phyloP scores from a whole-genome alignment of 2,329 filamentous ascomycete genomes.

The Fusarium sp. region DNA sequence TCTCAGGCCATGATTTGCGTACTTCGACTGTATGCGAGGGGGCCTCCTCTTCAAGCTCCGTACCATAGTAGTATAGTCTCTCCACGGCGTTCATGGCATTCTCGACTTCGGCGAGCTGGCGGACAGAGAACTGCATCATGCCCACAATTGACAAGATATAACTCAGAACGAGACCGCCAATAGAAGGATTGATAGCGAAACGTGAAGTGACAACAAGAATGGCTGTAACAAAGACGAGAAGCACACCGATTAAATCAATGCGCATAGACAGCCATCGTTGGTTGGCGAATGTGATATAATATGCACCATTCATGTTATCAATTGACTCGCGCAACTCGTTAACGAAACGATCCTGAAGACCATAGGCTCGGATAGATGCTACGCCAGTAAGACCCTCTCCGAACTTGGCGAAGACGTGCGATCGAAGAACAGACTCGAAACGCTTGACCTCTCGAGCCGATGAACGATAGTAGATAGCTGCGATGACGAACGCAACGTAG shows the following conservation, averaged over 20 bases:
- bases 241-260: slow-evolving; percentile 84
- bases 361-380: slow-evolving; percentile 89
- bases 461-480: slow-evolving; percentile 87
- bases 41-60: slow-evolving; percentile 87
- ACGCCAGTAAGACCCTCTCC: slow-evolving; percentile 87
- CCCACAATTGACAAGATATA: slow-evolving; percentile 95
- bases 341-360: slow-evolving; percentile 80
- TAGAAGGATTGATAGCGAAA: slow-evolving; percentile 86
- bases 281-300: slow-evolving; percentile 95
- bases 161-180: slow-evolving; percentile 86
- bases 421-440: slow-evolving; percentile 89
- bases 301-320: slow-evolving; percentile 92
- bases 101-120: slow-evolving; percentile 94
- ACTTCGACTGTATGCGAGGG: slow-evolving; percentile 82
- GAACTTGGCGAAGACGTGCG: slow-evolving; percentile 89
- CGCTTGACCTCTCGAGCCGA: slow-evolving; percentile 96
- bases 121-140: slow-evolving; percentile 95
- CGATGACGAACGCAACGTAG: slow-evolving; percentile 80
- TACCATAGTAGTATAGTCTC: slow-evolving; percentile 90
- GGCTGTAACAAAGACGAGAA: slow-evolving; percentile 87
- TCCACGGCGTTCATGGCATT: slow-evolving; percentile 99
- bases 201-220: slow-evolving; percentile 93
- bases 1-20: slow-evolving; percentile 82
- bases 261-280: slow-evolving; percentile 92
- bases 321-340: slow-evolving; percentile 76